Evolutionary conservation across 306 rosid species (phyloP).

Genomic region (Vigna trinervia): DNA sequence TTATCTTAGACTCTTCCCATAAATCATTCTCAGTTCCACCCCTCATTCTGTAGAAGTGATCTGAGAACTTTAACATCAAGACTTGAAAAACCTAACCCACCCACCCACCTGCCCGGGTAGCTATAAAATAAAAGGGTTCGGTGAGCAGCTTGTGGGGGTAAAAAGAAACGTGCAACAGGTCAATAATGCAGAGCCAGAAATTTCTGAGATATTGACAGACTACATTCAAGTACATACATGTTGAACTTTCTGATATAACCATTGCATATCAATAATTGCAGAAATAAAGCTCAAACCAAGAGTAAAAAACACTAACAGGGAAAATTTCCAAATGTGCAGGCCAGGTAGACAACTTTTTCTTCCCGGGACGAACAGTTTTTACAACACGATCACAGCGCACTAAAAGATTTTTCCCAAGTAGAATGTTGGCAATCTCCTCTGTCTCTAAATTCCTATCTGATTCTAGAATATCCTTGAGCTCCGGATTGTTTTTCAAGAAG

Average conservation of each 20-base stretch:
- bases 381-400: conserved; percentile 97
- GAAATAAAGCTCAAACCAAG: neutral
- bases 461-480: conserved; percentile 81
- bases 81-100: neutral
- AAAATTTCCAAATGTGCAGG: conserved; percentile 97
- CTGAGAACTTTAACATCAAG: neutral
- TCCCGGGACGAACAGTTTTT: conserved; percentile 97
- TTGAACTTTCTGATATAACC: conserved; percentile 10
- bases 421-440: conserved; percentile 75
- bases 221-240: conserved; percentile 16
- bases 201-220: conserved; percentile 9
- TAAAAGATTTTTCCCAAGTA: conserved; percentile 80
- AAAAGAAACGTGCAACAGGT: conserved; percentile 19
- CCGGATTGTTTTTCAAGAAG: conserved; percentile 84
- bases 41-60: neutral
- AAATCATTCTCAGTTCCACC: conserved; percentile 9
- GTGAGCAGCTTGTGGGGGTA: neutral
- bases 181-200: neutral
- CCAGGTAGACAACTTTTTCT: conserved; percentile 95
- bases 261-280: conserved; percentile 32
- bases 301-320: conserved; percentile 56
- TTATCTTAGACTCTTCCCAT: neutral
- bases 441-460: conserved; percentile 74
- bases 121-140: neutral
- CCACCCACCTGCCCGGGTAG: neutral